These are phyloP conservation scores for Syzygium syzygioides DNA, from an alignment of 441 rosid genomes.

Conservation along the genomic window DNA sequence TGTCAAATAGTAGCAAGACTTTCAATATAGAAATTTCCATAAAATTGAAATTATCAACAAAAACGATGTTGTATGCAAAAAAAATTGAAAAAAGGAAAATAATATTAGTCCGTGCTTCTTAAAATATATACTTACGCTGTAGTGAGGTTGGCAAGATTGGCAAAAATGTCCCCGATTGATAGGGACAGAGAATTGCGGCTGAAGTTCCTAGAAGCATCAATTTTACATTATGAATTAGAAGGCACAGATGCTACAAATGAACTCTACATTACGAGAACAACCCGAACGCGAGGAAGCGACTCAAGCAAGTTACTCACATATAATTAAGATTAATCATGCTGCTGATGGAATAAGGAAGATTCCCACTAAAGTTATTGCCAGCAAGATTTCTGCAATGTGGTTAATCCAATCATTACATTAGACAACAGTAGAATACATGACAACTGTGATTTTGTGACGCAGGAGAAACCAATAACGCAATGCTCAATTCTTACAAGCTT, in stretches of 20 bases:
- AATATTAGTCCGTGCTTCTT: not conserved
- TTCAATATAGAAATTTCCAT: not conserved
- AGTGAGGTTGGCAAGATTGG: constrained; percentile 41
- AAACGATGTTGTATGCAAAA: not conserved
- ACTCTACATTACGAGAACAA: constrained; percentile 1
- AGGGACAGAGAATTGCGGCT: constrained; percentile 80
- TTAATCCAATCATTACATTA: not conserved
- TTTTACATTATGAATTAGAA: constrained; percentile 3
- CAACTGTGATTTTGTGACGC: constrained; percentile 4
- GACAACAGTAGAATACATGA: constrained; percentile 1
- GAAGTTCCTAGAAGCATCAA: constrained; percentile 56
- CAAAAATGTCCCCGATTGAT: constrained; percentile 63
- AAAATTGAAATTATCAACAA: not conserved
- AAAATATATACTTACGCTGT: constrained; percentile 51
- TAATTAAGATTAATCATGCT: constrained; percentile 61
- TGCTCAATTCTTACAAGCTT: constrained; percentile 52
- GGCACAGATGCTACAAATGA: not conserved
- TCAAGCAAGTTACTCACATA: constrained; percentile 50
- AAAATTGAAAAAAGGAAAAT: not conserved
- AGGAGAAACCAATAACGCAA: not conserved
- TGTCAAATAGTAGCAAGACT: not conserved
- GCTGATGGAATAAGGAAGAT: constrained; percentile 86
- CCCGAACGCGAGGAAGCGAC: not conserved
- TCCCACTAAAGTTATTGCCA: constrained; percentile 70
- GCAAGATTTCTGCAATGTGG: constrained; percentile 73